These are phyloP conservation scores for Mycosphaerella sp. DNA, from an alignment of 2,329 filamentous ascomycete species.

Conservation along the genomic window DNA sequence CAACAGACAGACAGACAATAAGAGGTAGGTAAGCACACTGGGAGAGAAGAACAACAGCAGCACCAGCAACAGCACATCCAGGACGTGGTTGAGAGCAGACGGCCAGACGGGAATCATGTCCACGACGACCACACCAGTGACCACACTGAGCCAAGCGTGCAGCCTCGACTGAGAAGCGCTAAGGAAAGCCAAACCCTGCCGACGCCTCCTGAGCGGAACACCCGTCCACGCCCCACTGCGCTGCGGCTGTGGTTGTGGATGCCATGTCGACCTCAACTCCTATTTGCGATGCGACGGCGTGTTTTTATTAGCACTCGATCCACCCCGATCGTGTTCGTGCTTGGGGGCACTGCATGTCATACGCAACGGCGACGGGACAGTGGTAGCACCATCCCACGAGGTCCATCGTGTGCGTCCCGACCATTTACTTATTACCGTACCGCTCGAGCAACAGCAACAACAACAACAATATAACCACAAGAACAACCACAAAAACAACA, in stretches of 20 bases:
- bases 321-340: background rate
- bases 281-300: background rate
- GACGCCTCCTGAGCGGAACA: background rate
- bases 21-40: too few relatives aligned
- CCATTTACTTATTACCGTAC: background rate
- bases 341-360: background rate
- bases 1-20: background rate
- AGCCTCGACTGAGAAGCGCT: background rate
- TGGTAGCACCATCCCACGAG: background rate
- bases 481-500: background rate
- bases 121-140: background rate
- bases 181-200: background rate
- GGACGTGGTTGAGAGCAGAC: too few relatives aligned
- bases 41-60: background rate
- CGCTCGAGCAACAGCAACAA: background rate
- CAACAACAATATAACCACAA: too few relatives aligned
- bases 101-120: too few relatives aligned
- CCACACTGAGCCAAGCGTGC: background rate
- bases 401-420: background rate
- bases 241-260: background rate
- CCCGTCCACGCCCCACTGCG: background rate
- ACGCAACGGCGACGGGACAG: background rate
- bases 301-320: constrained; percentile 1
- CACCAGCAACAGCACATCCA: too few relatives aligned
- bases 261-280: background rate